Evolutionary conservation across 2,329 filamentous ascomycete genomes (phyloP), one percentile per base, ranked within the genome.

Genomic region (Fusarium denticulatum): DNA sequence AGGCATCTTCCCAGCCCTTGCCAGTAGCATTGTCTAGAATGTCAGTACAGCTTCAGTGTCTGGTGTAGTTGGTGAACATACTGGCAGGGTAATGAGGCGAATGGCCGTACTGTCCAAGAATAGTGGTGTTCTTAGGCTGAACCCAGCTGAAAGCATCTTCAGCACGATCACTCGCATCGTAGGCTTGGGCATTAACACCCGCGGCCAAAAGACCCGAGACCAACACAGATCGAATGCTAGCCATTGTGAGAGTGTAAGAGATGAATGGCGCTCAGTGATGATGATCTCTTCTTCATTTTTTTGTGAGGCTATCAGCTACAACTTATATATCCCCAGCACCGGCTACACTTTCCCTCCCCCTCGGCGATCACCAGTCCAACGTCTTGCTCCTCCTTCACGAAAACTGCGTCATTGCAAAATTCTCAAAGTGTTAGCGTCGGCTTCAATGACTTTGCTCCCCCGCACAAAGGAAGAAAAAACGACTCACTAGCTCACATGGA

Each of bases 101-200:
- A 73, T 83, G 80, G 22, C 83, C 83, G 45, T 84, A 84, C 24
- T 77, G 81, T 30, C 80, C 80, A 18, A 84, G 77, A 43, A 84
- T 84, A 30, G 81, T 82, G 7, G 83, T 85, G 75, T 85, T 81
- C 56, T 80, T 65, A 8, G 83, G 83, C 71, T 85, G 83, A n/a
- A 84, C 79, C 68, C 81, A 82, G 68, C 69, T 79, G 70, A 84
- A 85, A 50, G 79, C 78, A 40, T 79, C 79, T 32, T 77, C 74
- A 34, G 59, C 42, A 30, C 79, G 78, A 7, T 63, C 68, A 24
- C 67, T 49, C 11, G 75, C 39, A 26, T 75, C 77, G 46, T 77
- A 82, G 28, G 69, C 64, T 53, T 82, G 80, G 16, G 75, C 77
- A 45, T 64, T 74, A 56, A 71, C 79, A 34, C 71, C 49, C n/a